A percentile compares a stretch with the other conserved stretches of the same genome.
Conservation (phyloP, 345 rosid genomes). For the Boechera divaricarpa region DNA sequence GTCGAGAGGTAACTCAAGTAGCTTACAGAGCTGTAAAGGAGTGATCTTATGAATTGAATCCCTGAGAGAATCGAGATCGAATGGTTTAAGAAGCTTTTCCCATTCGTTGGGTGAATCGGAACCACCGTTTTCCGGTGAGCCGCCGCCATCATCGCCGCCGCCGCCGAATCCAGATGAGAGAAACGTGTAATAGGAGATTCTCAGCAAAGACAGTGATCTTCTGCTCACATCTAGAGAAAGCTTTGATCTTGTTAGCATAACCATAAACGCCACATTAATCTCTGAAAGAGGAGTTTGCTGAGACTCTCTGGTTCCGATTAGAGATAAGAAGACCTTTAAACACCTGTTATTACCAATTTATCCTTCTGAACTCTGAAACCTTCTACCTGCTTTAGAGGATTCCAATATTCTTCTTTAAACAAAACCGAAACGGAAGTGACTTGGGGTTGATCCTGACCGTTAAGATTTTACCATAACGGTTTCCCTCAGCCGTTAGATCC, state of each 20-base stretch:
- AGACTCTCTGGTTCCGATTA: not conserved
- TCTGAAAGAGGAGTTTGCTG: not conserved
- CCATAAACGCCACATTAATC: conserved; percentile 42
- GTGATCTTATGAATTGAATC: conserved; percentile 55
- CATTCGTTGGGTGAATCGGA: conserved; percentile 62
- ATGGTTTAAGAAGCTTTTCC: conserved; percentile 87
- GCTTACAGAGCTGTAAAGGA: conserved; percentile 63
- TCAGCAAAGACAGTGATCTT: conserved; percentile 40
- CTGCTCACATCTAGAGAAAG: conserved; percentile 46
- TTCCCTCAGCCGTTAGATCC: conserved; percentile 22
- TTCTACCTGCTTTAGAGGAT: not conserved
- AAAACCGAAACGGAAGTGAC: conserved; percentile 22
- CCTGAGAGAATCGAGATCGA: conserved; percentile 67
- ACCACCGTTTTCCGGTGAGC: conserved; percentile 27
- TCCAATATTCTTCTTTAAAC: not conserved
- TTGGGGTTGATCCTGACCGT: conserved; percentile 28
- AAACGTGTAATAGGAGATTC: conserved; percentile 2
- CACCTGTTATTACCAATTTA: not conserved
- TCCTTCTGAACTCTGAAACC: not conserved
- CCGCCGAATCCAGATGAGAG: conserved; percentile 36
- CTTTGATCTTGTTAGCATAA: conserved; percentile 56
- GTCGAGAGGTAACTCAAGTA: conserved; percentile 74
- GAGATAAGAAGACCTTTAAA: conserved; percentile 1
- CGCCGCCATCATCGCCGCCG: not conserved
- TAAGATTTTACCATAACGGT: not conserved